phyloP scores from a whole-genome alignment of 1,139 yeast species.

The Taphrina betulina region DNA sequence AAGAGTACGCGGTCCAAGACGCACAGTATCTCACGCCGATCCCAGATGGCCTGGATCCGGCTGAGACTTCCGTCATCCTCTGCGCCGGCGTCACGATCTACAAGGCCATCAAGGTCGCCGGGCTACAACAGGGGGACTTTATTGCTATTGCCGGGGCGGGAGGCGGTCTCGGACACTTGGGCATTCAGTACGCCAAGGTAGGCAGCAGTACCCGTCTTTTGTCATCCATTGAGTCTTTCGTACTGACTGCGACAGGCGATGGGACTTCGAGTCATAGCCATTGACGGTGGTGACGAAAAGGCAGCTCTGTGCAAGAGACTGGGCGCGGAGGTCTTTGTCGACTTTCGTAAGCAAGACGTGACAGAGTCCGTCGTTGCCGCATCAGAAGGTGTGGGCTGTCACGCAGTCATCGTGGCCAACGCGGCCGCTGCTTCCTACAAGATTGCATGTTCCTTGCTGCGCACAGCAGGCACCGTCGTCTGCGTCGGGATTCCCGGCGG shows the following conservation, averaged over 20 bases:
- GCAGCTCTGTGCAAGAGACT: slow-evolving; percentile 17
- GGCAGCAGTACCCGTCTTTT: neutral
- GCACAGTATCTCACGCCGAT: slow-evolving; percentile 82
- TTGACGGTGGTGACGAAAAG: slow-evolving; percentile 62
- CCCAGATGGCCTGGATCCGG: slow-evolving; percentile 68
- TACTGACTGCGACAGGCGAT: slow-evolving; percentile 75
- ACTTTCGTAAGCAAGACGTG: slow-evolving; percentile 49
- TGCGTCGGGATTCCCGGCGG: slow-evolving; percentile 34
- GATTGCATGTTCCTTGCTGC: slow-evolving; percentile 13
- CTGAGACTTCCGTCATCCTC: slow-evolving; percentile 49
- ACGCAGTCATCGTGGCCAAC: slow-evolving; percentile 25
- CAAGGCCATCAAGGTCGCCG: slow-evolving; percentile 74
- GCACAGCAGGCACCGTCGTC: slow-evolving; percentile 32
- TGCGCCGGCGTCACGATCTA: slow-evolving; percentile 86
- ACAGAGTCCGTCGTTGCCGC: slow-evolving; percentile 21
- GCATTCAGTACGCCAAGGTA: slow-evolving; percentile 73
- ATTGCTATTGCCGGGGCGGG: slow-evolving; percentile 80
- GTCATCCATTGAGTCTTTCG: slow-evolving; percentile 50
- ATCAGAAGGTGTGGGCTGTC: slow-evolving; percentile 24
- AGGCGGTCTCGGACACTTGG: slow-evolving; percentile 81
- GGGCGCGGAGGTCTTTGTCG: slow-evolving; percentile 63
- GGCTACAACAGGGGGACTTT: slow-evolving; percentile 70
- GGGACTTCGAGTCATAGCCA: slow-evolving; percentile 74
- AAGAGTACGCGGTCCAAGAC: slow-evolving; percentile 81
- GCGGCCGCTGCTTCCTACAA: slow-evolving; percentile 29